A percentile compares a stretch with the other conserved stretches of the same genome.
phyloP scores from a whole-genome alignment of 2,329 filamentous ascomycete genomes.

The Escovopsis sp. region DNA sequence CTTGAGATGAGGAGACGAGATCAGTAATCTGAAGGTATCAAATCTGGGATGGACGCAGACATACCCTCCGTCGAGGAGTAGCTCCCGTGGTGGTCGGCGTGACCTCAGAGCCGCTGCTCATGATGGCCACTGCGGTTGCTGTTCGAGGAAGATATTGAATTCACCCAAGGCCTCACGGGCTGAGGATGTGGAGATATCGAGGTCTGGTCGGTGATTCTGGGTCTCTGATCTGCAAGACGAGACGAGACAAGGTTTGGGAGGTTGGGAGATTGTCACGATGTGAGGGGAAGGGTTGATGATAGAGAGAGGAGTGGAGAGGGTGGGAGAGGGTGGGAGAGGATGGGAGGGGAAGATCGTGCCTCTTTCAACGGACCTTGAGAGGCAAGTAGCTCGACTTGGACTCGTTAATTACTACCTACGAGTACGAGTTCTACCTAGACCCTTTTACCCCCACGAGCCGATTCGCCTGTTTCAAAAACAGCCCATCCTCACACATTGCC shows the following conservation, averaged over 20 bases:
- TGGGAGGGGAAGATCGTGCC: neutral
- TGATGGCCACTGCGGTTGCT: neutral
- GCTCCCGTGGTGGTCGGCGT: constrained; percentile 10
- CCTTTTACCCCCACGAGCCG: too few relatives aligned
- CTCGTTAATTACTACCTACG: too few relatives aligned
- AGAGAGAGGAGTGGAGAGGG: neutral
- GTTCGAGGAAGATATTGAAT: neutral
- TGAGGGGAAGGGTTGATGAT: neutral
- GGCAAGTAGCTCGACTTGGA: too few relatives aligned
- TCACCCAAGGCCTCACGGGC: too few relatives aligned
- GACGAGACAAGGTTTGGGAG: too few relatives aligned
- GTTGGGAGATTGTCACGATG: neutral
- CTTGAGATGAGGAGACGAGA: constrained; percentile 10
- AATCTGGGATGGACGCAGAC: neutral
- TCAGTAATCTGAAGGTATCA: neutral
- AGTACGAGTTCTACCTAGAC: too few relatives aligned
- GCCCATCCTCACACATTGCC: too few relatives aligned
- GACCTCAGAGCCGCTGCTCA: constrained; percentile 10
- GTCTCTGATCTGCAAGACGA: too few relatives aligned
- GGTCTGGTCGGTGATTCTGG: too few relatives aligned
- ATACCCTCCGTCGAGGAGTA: constrained; percentile 17
- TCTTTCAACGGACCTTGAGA: too few relatives aligned
- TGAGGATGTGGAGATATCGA: neutral
- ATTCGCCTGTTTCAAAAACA: too few relatives aligned
- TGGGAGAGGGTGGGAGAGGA: neutral